Conservation (phyloP, 2,329 filamentous ascomycete species). For the Claviceps pusilla region DNA sequence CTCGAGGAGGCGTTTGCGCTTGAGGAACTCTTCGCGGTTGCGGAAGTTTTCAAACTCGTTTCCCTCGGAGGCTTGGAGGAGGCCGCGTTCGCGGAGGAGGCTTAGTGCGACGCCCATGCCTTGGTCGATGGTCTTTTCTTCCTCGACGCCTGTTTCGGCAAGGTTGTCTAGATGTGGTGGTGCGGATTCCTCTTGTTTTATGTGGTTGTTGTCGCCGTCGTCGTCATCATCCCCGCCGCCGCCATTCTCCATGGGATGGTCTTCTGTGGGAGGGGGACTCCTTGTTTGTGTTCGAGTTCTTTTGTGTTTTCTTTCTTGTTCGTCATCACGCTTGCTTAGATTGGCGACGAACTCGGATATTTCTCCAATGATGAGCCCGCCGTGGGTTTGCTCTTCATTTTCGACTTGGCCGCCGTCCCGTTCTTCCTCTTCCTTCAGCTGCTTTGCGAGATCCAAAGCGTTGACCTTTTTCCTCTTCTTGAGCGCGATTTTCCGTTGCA, state of each 20-base stretch:
- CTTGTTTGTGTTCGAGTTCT: constrained; percentile 11
- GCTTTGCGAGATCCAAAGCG: constrained; percentile 74
- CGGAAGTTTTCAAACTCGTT: constrained; percentile 53
- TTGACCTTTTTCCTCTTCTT: constrained; percentile 83
- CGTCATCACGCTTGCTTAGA: constrained; percentile 51
- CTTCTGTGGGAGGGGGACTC: constrained; percentile 18
- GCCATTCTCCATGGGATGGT: constrained; percentile 16
- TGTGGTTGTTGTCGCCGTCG: constrained; percentile 8
- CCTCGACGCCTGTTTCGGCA: constrained; percentile 5
- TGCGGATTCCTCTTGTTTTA: constrained; percentile 12
- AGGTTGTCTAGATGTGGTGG: neutral
- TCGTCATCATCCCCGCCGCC: constrained; percentile 9
- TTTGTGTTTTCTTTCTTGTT: constrained; percentile 38
- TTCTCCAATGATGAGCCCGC: constrained; percentile 82
- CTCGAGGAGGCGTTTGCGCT: constrained; percentile 57
- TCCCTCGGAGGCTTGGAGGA: constrained; percentile 52
- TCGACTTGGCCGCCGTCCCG: constrained; percentile 29
- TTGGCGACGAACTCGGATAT: constrained; percentile 89
- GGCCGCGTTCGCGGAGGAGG: constrained; percentile 70
- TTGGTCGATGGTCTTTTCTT: constrained; percentile 37
- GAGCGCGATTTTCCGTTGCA: constrained; percentile 67
- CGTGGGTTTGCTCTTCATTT: constrained; percentile 19
- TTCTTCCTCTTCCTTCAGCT: constrained; percentile 50
- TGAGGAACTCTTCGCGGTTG: constrained; percentile 62
- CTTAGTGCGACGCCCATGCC: constrained; percentile 71